These are phyloP conservation scores for Thalassiosira hispida DNA, from an alignment of 352 stramenopile genomes.

Conservation along the genomic window DNA sequence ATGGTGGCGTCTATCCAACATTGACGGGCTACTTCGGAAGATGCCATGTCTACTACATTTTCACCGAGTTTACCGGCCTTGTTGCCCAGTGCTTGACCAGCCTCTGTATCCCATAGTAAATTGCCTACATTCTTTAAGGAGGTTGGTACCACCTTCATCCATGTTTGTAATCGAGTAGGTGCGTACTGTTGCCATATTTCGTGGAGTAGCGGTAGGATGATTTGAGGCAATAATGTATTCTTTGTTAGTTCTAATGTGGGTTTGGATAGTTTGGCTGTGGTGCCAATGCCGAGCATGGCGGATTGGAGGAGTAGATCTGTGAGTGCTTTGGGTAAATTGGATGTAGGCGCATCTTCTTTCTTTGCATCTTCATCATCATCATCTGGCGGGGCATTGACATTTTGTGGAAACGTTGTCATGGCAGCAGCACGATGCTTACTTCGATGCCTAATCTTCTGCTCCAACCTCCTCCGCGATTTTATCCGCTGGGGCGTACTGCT, in stretches of 20 bases:
- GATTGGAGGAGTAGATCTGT: conserved; percentile 45
- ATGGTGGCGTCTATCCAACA: conserved; percentile 71
- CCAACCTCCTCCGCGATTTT: conserved; percentile 23
- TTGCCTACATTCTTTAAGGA: conserved; percentile 28
- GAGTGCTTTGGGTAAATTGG: conserved; percentile 31
- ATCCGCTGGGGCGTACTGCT: conserved; percentile 19
- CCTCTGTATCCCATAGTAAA: conserved; percentile 59
- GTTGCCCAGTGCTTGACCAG: conserved; percentile 53
- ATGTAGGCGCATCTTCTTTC: neutral
- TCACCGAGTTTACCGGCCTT: conserved; percentile 44
- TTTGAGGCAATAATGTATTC: conserved; percentile 41
- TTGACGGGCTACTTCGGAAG: conserved; percentile 58
- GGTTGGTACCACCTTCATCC: conserved; percentile 40
- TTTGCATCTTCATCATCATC: neutral
- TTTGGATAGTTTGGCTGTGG: conserved; percentile 46
- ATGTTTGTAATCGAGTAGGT: conserved; percentile 38
- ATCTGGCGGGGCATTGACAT: neutral
- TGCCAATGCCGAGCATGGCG: conserved; percentile 46
- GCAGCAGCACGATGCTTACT: neutral
- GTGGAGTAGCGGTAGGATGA: conserved; percentile 32
- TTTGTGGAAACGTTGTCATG: neutral
- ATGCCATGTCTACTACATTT: conserved; percentile 58
- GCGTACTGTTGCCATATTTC: conserved; percentile 47
- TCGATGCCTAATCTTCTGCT: conserved; percentile 22
- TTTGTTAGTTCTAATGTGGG: conserved; percentile 35